Evolutionary conservation across 805 yeast genomes (phyloP).

Genomic region (Lipomyces yamanashiensis): DNA sequence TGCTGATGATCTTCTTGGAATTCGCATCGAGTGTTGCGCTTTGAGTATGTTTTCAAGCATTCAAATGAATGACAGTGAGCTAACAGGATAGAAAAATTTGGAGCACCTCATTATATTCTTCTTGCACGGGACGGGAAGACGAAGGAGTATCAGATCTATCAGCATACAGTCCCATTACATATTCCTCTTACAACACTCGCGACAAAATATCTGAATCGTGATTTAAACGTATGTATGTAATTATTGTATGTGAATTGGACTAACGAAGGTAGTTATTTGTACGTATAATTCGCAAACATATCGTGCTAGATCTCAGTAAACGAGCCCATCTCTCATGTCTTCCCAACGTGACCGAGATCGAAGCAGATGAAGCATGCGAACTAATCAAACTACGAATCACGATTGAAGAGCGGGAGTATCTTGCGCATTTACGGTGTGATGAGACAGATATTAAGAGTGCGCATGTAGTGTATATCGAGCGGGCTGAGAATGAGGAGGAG

Average conservation of each 20-base stretch:
- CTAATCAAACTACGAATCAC: conserved; percentile 25
- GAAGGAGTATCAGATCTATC: conserved; percentile 13
- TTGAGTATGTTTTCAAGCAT: conserved; percentile 12
- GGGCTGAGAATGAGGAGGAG: conserved; percentile 6
- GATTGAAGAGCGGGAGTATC: background rate
- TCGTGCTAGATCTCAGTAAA: conserved; percentile 23
- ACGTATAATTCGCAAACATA: conserved; percentile 19
- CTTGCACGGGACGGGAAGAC: conserved; percentile 7
- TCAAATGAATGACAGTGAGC: background rate
- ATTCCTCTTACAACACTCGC: conserved; percentile 24
- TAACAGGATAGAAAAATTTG: conserved; percentile 18
- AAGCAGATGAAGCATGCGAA: conserved; percentile 34
- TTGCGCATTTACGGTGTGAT: conserved; percentile 27
- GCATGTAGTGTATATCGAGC: conserved; percentile 10
- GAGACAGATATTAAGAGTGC: conserved; percentile 20
- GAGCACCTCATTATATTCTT: conserved; percentile 31
- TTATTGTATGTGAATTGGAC: background rate
- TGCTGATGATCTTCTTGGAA: conserved; percentile 25
- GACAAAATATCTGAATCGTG: conserved; percentile 16
- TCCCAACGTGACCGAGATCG: conserved; percentile 21
- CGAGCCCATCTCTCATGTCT: conserved; percentile 27
- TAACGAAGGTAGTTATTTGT: conserved; percentile 18
- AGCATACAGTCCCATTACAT: conserved; percentile 33
- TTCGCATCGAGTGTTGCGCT: conserved; percentile 34
- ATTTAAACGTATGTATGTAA: conserved; percentile 16